Evolutionary conservation across 2,329 filamentous ascomycete species (phyloP).

Genomic region (Aspergillus brunneoviolaceus): DNA sequence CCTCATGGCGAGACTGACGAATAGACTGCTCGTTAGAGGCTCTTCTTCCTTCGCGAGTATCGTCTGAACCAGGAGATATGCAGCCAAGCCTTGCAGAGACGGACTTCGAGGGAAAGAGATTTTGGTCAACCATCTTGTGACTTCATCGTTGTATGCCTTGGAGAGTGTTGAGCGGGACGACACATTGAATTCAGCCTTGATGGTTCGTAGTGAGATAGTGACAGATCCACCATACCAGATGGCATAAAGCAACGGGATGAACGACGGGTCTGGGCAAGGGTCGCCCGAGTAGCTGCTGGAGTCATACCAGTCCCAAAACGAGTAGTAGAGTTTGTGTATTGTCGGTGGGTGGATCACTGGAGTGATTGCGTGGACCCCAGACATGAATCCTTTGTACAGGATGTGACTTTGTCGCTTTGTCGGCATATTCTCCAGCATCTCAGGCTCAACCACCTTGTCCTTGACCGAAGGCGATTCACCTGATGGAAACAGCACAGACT

Average conservation of each 20-base stretch:
- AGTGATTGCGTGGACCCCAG: conserved; percentile 47
- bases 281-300: conserved; percentile 37
- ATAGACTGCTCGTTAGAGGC: conserved; percentile 49
- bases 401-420: conserved; percentile 48
- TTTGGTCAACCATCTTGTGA: conserved; percentile 43
- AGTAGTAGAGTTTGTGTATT: conserved; percentile 41
- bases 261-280: conserved; percentile 40
- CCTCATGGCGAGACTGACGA: conserved; percentile 48
- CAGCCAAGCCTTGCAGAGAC: conserved; percentile 46
- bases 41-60: conserved; percentile 51
- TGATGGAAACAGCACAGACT: conserved; percentile 38
- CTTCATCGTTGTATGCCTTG: conserved; percentile 43
- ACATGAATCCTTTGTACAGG: conserved; percentile 49
- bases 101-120: conserved; percentile 48
- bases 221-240: conserved; percentile 52
- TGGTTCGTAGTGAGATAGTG: conserved; percentile 43
- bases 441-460: conserved; percentile 35
- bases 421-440: conserved; percentile 45
- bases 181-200: conserved; percentile 42
- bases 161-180: conserved; percentile 38
- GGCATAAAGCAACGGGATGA: conserved; percentile 47
- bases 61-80: conserved; percentile 49
- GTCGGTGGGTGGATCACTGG: conserved; percentile 47
- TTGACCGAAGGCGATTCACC: conserved; percentile 37
- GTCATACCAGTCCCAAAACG: conserved; percentile 50